A percentile compares a stretch with the other conserved stretches of the same genome.
phyloP scores from a whole-genome alignment of 768 basidiomycete genomes.

The Clitopilus passeckerianus region DNA sequence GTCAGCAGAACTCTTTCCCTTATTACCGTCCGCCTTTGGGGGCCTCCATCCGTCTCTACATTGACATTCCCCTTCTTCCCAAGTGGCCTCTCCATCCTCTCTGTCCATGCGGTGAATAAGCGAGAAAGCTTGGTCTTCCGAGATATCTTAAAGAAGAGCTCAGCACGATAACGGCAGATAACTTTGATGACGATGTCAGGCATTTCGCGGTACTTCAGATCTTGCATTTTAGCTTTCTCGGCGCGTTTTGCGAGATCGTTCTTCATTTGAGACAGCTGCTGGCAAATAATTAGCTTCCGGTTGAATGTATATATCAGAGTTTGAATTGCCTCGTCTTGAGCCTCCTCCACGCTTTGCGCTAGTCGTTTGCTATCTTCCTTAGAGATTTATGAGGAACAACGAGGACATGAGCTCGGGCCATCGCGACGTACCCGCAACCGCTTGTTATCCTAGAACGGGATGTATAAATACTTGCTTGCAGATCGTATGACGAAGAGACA shows the following conservation, averaged over 20 bases:
- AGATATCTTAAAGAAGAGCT: conserved; percentile 90
- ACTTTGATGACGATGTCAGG: conserved; percentile 91
- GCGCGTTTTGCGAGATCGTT: conserved; percentile 75
- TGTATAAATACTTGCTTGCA: conserved; percentile 6
- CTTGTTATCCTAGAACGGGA: conserved; percentile 70
- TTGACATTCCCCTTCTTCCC: conserved; percentile 38
- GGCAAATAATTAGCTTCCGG: not conserved
- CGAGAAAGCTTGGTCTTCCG: conserved; percentile 84
- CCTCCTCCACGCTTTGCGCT: conserved; percentile 77
- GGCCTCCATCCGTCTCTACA: conserved; percentile 22
- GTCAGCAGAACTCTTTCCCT: conserved; percentile 35
- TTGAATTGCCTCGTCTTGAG: conserved; percentile 71
- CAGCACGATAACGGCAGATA: conserved; percentile 82
- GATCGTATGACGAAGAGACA: conserved; percentile 3
- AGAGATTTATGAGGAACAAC: conserved; percentile 13
- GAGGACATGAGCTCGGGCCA: conserved; percentile 2
- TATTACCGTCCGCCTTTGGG: conserved; percentile 42
- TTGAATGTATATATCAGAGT: not conserved
- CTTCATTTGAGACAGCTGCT: conserved; percentile 75
- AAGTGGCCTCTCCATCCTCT: conserved; percentile 69
- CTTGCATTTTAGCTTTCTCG: conserved; percentile 74
- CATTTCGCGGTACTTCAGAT: conserved; percentile 77
- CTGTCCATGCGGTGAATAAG: conserved; percentile 85
- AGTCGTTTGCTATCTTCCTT: conserved; percentile 86
- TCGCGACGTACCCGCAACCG: conserved; percentile 62